Evolutionary conservation across 257 asterid genomes (phyloP).

Genomic region (Lycium barbarum): DNA sequence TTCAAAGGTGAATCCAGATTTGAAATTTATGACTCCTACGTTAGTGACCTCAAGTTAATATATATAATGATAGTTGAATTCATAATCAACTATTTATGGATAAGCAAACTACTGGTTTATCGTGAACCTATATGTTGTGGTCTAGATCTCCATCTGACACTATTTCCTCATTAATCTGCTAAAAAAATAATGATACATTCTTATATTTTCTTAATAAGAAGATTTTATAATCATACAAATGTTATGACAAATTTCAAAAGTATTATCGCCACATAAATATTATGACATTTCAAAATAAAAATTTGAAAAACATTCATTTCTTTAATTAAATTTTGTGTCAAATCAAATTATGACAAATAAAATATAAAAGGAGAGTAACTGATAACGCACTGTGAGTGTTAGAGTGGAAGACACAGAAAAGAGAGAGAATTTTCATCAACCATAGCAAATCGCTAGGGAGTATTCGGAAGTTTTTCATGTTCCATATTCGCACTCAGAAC

Average conservation of each 20-base stretch:
- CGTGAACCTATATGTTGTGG: no score
- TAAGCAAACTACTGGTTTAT: no score
- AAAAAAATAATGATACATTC: no score
- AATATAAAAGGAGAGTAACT: fast-evolving
- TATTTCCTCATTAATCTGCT: neutral
- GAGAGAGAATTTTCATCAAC: neutral
- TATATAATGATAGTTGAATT: no score
- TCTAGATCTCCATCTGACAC: no score
- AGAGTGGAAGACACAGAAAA: neutral
- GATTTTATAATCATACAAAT: no score
- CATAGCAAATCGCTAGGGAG: neutral
- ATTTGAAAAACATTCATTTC: neutral
- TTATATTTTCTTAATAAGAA: no score
- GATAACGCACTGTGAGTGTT: neutral
- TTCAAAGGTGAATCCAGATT: no score
- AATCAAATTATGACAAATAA: neutral
- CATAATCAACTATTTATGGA: no score
- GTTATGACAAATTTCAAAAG: neutral
- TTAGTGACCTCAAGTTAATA: no score
- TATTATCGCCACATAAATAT: neutral
- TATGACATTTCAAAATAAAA: neutral
- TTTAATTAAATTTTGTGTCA: neutral
- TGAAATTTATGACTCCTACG: no score
- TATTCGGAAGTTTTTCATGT: neutral
- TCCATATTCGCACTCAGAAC: neutral